Conservation (phyloP, 225 moss, liverwort and hornwort species). For the Marchantia paleacea region DNA sequence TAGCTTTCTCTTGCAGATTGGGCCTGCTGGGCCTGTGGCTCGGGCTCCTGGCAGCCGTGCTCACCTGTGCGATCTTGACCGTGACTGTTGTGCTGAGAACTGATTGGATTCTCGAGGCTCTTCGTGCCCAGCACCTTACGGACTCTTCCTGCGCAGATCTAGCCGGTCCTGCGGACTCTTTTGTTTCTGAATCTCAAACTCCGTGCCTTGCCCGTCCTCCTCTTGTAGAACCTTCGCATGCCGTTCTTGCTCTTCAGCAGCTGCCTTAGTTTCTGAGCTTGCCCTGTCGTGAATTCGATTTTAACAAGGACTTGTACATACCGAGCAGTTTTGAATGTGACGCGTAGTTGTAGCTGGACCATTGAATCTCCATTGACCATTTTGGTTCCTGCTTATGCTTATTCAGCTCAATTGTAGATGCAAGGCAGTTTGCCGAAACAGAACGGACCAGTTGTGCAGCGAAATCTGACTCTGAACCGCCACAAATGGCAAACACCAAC, state of each 20-base stretch:
- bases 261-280: background rate
- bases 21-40: slow-evolving; percentile 45
- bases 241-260: background rate
- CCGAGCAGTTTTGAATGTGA: slow-evolving; percentile 1
- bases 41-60: slow-evolving; percentile 49
- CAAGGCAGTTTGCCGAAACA: no score
- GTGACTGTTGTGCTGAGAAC: slow-evolving; percentile 42
- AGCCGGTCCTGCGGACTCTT: background rate
- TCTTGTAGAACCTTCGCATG: background rate
- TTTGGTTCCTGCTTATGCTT: no score
- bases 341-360: no score
- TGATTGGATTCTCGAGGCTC: slow-evolving; percentile 43
- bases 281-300: background rate
- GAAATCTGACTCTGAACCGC: no score
- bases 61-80: slow-evolving; percentile 42
- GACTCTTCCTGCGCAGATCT: background rate
- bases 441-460: no score
- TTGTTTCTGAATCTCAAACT: background rate
- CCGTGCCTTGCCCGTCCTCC: background rate
- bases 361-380: no score
- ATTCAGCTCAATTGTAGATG: no score
- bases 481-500: no score
- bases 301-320: background rate
- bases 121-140: slow-evolving; percentile 38
- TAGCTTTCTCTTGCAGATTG: slow-evolving; percentile 47